These are phyloP conservation scores for Beta lomatogona DNA, from an alignment of 179 eudicot species.

Conservation along the genomic window DNA sequence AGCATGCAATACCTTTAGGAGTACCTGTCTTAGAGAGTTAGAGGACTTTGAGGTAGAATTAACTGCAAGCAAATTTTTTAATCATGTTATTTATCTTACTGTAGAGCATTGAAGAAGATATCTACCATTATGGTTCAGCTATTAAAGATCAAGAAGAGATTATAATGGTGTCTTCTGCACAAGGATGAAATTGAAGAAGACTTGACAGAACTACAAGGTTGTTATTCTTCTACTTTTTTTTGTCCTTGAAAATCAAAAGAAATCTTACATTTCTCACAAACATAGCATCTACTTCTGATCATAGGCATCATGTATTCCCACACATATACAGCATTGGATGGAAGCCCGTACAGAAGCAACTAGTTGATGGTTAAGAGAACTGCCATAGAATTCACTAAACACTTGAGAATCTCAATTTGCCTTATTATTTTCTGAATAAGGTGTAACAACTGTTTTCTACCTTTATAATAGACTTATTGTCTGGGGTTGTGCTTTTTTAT, in stretches of 20 bases:
- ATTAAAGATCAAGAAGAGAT: too few species aligned
- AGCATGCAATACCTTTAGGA: neutral
- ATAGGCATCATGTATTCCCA: too few species aligned
- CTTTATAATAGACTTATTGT: neutral
- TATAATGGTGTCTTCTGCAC: too few species aligned
- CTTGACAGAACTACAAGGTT: conserved; percentile 29
- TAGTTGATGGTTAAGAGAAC: too few species aligned
- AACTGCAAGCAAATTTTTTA: neutral
- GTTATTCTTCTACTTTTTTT: neutral
- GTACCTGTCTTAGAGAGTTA: neutral
- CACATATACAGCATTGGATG: too few species aligned
- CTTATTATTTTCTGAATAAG: neutral
- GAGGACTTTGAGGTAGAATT: conserved; percentile 16
- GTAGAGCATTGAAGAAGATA: conserved; percentile 43
- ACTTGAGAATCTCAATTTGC: neutral
- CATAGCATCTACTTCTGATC: neutral
- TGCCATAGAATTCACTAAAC: neutral
- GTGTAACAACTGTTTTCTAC: neutral
- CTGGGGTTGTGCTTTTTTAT: conserved; percentile 30
- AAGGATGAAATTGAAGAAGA: neutral
- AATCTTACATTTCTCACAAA: neutral
- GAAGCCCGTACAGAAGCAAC: too few species aligned
- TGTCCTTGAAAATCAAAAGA: neutral
- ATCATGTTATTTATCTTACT: neutral
- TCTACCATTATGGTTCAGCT: neutral